These are phyloP conservation scores for Apiosordaria backusii DNA, from an alignment of 495 filamentous ascomycete genomes.

Conservation along the genomic window DNA sequence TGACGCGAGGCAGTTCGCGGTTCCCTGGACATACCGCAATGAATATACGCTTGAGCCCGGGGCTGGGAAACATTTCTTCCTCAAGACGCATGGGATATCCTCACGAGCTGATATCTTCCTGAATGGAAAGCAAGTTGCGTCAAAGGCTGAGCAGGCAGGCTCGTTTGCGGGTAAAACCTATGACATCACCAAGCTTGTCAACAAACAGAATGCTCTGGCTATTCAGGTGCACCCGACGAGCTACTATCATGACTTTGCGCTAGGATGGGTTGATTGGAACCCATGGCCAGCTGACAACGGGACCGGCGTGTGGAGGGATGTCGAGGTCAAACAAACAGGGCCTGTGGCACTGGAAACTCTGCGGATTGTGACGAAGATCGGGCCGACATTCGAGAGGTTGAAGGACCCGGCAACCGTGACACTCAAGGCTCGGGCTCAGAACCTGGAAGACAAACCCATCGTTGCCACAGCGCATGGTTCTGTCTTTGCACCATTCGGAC, in stretches of 20 bases:
- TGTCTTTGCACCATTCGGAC: conserved; percentile 22
- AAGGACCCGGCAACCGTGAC: conserved; percentile 39
- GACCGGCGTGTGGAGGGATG: conserved; percentile 60
- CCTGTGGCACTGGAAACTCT: conserved; percentile 49
- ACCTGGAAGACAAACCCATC: conserved; percentile 41
- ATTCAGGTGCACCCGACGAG: conserved; percentile 56
- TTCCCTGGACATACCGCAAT: conserved; percentile 61
- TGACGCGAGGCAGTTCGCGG: conserved; percentile 45
- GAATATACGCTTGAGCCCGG: conserved; percentile 46
- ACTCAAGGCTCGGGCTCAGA: conserved; percentile 48
- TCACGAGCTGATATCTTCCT: conserved; percentile 60
- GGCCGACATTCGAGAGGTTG: conserved; percentile 19
- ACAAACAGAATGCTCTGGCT: conserved; percentile 47
- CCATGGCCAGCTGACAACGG: conserved; percentile 56
- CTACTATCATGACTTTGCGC: conserved; percentile 56
- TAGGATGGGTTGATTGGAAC: conserved; percentile 66
- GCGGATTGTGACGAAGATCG: conserved; percentile 47
- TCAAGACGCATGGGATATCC: conserved; percentile 58
- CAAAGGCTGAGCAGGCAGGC: conserved; percentile 49
- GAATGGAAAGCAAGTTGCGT: conserved; percentile 54
- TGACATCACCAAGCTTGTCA: conserved; percentile 47
- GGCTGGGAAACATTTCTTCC: conserved; percentile 45
- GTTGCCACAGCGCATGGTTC: conserved; percentile 38
- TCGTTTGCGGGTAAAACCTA: conserved; percentile 55
- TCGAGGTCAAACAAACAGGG: conserved; percentile 57